Percentiles rank a stretch among this genome's conserved stretches.
Evolutionary conservation across 1,284 basidiomycete species (phyloP).

Genomic region (Chiua sp.): DNA sequence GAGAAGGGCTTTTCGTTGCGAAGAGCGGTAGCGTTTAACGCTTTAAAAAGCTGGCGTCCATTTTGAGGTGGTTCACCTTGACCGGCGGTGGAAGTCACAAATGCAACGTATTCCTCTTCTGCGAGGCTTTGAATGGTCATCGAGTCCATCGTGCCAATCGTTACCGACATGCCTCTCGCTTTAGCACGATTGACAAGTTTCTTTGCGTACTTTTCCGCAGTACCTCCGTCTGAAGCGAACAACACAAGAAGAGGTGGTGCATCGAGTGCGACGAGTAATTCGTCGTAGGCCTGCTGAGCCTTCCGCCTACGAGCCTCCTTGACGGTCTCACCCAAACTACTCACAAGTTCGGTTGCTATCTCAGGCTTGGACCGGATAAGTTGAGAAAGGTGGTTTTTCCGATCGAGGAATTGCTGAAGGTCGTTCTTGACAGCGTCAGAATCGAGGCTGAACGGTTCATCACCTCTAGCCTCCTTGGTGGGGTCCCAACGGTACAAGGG

Average conservation of each 20-base stretch:
- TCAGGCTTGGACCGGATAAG: slow-evolving; percentile 83
- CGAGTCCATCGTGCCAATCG: slow-evolving; percentile 78
- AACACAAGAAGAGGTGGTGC: slow-evolving; percentile 90
- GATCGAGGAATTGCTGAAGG: slow-evolving; percentile 93
- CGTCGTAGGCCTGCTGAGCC: slow-evolving; percentile 88
- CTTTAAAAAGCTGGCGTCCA: slow-evolving; percentile 90
- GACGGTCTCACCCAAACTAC: slow-evolving; percentile 84
- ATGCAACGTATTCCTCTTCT: slow-evolving; percentile 83
- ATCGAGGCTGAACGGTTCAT: slow-evolving; percentile 93
- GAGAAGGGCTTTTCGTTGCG: slow-evolving; percentile 60
- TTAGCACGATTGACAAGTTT: slow-evolving; percentile 85
- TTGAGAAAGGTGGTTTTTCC: slow-evolving; percentile 96
- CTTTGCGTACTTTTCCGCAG: slow-evolving; percentile 96
- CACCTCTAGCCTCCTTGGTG: slow-evolving; percentile 71
- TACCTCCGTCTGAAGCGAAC: slow-evolving; percentile 94
- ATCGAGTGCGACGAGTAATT: slow-evolving; percentile 85
- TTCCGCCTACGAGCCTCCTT: slow-evolving; percentile 85
- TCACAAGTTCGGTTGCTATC: slow-evolving; percentile 85
- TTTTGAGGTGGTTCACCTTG: slow-evolving; percentile 99
- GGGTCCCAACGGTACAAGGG: slow-evolving; percentile 99
- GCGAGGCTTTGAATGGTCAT: slow-evolving; percentile 76
- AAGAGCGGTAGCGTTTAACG: slow-evolving; percentile 71
- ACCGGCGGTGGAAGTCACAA: slow-evolving; percentile 97
- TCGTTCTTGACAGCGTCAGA: slow-evolving; percentile 95
- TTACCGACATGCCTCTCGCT: slow-evolving; percentile 83